Base-by-base conservation (phyloP, 345 rosid genomes). In the Durio zibethinus region DNA sequence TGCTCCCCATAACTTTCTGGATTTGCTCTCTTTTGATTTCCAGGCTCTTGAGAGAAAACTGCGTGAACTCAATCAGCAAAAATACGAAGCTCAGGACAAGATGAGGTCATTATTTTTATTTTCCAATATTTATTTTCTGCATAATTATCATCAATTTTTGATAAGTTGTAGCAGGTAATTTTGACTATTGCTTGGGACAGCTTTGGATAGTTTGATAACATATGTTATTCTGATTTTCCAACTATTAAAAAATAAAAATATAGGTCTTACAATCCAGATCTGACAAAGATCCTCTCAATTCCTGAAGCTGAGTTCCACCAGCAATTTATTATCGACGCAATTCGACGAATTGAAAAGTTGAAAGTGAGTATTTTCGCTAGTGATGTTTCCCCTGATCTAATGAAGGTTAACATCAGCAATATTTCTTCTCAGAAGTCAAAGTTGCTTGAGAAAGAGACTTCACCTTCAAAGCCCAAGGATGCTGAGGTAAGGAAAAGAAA, bases 1-100 rank as follows among this genome's bases (percentile, higher is more conserved):
- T 65, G 50, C 31, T 66, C 29, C 31, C 72, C 35, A 0, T 42
- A 11, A 56, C 31, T 35, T 25, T 56, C 29, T 29, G n/a, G 36
- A 33, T 61, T 74, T 72, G 43, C 52, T 27, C 23, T 9, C 14
- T 35, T 12, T 29, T 70, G 59, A 7, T 45, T 70, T 48, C 4
- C 5, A 84, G 84, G 75, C 25, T 63, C 83, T 84, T 10, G 81
- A 84, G 79, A 72, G 12, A 71, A 52, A 79, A 61, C 80, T 79
- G 5, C 5, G 0, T 18, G 47, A 70, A 40, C 59, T 84, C 61
- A 79, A 66, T 57, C 42, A 25, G 35, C 66, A 38, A 52, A 56
- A 77, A 59, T 20, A 56, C 23, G 67, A 71, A 5, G 67, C 48
- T 15, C 59, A 74, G 59, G 60, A 72, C 57, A 82, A 82, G 68